phyloP scores from a whole-genome alignment of 345 rosid genomes.

The Dipteronia sinensis region DNA sequence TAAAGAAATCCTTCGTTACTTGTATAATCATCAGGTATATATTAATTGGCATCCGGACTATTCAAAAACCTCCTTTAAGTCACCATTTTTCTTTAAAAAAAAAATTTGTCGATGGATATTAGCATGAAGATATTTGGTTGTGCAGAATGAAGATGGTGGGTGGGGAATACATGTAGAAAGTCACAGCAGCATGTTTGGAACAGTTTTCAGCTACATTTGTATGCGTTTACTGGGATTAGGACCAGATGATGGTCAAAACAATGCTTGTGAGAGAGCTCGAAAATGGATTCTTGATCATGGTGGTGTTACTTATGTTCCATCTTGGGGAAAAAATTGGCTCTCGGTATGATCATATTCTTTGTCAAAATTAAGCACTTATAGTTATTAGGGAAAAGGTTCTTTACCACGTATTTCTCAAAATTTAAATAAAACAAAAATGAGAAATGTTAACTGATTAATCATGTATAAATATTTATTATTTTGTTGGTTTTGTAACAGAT shows the following conservation, averaged over 20 bases:
- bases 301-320: slow-evolving; percentile 43
- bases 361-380: too few species aligned
- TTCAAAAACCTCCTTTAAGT: background rate
- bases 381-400: too few species aligned
- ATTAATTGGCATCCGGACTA: too few species aligned
- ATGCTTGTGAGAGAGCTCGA: slow-evolving; percentile 41
- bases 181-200: slow-evolving; percentile 46
- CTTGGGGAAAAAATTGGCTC: slow-evolving; percentile 59
- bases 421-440: too few species aligned
- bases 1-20: slow-evolving; percentile 50
- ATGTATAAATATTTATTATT: background rate
- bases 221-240: slow-evolving; percentile 49
- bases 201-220: slow-evolving; percentile 41
- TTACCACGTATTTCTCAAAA: too few species aligned
- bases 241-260: slow-evolving; percentile 41
- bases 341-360: slow-evolving; percentile 24
- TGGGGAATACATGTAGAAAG: slow-evolving; percentile 52
- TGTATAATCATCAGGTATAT: slow-evolving; percentile 47
- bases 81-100: background rate
- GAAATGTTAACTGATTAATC: too few species aligned
- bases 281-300: slow-evolving; percentile 52
- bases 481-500: slow-evolving; percentile 7
- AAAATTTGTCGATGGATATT: background rate
- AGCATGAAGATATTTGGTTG: background rate
- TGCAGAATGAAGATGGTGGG: slow-evolving; percentile 51